Conservation (phyloP, 1,284 basidiomycete species). For the Cystobasidium pallidum region DNA sequence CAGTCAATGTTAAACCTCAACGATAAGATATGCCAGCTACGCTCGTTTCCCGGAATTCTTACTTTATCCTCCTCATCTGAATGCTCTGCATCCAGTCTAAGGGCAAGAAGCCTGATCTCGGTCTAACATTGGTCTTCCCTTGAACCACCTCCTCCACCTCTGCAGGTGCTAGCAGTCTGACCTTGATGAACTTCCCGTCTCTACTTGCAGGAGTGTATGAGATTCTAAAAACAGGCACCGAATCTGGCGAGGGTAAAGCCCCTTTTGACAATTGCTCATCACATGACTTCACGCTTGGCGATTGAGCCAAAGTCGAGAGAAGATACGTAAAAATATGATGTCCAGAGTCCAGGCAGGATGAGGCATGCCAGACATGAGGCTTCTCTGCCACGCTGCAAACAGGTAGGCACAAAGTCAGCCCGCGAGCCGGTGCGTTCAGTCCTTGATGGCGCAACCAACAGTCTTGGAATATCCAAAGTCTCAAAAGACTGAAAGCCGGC, state of each 20-base stretch:
- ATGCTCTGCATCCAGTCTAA: constrained; percentile 68
- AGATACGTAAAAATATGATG: constrained; percentile 67
- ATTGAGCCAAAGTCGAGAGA: constrained; percentile 55
- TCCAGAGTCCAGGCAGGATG: constrained; percentile 74
- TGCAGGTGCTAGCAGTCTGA: constrained; percentile 58
- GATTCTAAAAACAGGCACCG: constrained; percentile 67
- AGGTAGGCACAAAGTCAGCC: background rate
- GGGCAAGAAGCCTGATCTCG: constrained; percentile 73
- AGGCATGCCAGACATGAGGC: constrained; percentile 75
- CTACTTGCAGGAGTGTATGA: constrained; percentile 65
- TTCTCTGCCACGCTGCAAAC: constrained; percentile 68
- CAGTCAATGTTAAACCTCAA: too few species aligned
- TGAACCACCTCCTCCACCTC: constrained; percentile 65
- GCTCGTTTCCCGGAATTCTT: background rate
- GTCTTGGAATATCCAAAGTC: constrained; percentile 56
- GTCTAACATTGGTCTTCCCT: constrained; percentile 71
- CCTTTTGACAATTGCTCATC: constrained; percentile 24
- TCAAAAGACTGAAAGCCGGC: constrained; percentile 53
- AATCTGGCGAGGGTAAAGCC: constrained; percentile 29
- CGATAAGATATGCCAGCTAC: too few species aligned
- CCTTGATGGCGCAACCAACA: constrained; percentile 50
- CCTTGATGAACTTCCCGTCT: constrained; percentile 56
- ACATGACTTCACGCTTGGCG: constrained; percentile 33
- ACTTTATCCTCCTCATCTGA: constrained; percentile 24
- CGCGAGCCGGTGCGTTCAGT: background rate